These are phyloP conservation scores for Cercophora newfieldiana DNA, from an alignment of 495 filamentous ascomycete species.

Conservation along the genomic window DNA sequence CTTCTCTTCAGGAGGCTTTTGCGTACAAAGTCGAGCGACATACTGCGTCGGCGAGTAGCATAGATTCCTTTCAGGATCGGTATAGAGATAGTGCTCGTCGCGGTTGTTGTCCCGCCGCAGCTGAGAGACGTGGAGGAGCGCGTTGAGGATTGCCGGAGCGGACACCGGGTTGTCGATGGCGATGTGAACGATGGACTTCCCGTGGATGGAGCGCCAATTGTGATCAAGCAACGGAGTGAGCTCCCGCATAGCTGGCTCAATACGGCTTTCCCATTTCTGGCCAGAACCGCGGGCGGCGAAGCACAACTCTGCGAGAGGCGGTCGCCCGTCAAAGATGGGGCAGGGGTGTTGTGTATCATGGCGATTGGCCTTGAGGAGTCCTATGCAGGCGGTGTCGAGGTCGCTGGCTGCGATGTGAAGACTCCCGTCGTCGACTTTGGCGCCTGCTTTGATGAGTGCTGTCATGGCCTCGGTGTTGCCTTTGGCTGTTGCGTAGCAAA, in stretches of 20 bases:
- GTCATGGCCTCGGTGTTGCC: neutral
- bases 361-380: neutral
- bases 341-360: neutral
- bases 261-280: neutral
- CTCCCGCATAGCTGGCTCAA: neutral
- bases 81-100: slow-evolving; percentile 8
- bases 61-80: neutral
- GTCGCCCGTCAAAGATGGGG: neutral
- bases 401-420: slow-evolving; percentile 1
- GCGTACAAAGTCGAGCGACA: neutral
- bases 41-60: neutral
- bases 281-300: neutral
- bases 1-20: neutral
- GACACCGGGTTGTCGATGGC: neutral
- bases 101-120: neutral
- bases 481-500: neutral
- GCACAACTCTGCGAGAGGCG: neutral
- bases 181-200: neutral
- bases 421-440: neutral
- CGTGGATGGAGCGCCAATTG: neutral
- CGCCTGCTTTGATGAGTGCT: neutral
- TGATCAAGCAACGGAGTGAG: neutral
- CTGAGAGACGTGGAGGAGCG: slow-evolving; percentile 2
- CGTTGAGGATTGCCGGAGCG: neutral
- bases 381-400: neutral